A percentile compares a stretch with the other conserved stretches of the same genome.
These are phyloP conservation scores for Kalmusia sp. DNA, from an alignment of 2,329 filamentous ascomycete genomes.

Conservation along the genomic window DNA sequence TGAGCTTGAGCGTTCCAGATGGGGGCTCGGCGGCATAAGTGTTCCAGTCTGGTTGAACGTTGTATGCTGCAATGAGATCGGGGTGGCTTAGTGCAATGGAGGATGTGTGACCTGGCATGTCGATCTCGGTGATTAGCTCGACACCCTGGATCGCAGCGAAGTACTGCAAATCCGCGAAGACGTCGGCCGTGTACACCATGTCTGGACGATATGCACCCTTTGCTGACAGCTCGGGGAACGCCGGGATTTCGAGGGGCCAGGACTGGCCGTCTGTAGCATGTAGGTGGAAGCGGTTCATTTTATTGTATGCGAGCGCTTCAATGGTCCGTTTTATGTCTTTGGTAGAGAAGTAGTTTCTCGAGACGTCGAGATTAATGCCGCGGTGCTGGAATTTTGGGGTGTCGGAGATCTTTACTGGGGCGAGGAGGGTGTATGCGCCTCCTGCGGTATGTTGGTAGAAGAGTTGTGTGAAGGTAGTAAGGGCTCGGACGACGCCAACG, in stretches of 20 bases:
- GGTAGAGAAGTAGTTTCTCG: constrained; percentile 74
- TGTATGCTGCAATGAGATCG: constrained; percentile 72
- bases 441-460: constrained; percentile 74
- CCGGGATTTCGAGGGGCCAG: constrained; percentile 82
- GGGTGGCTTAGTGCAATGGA: constrained; percentile 71
- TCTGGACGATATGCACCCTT: constrained; percentile 76
- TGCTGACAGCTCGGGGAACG: constrained; percentile 72
- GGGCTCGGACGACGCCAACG: constrained; percentile 73
- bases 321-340: constrained; percentile 75
- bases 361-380: constrained; percentile 80
- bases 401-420: constrained; percentile 76
- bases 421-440: constrained; percentile 70
- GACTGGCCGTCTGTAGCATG: constrained; percentile 85
- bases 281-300: constrained; percentile 82
- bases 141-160: constrained; percentile 75
- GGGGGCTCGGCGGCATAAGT: constrained; percentile 63
- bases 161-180: constrained; percentile 71
- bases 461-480: constrained; percentile 80
- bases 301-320: constrained; percentile 78
- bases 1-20: constrained; percentile 74
- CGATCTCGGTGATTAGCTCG: constrained; percentile 76
- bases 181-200: constrained; percentile 69
- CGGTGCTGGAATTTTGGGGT: constrained; percentile 77
- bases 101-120: constrained; percentile 81
- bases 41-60: constrained; percentile 60